phyloP scores from a whole-genome alignment of 768 basidiomycete genomes.

The Trametes cubensis region DNA sequence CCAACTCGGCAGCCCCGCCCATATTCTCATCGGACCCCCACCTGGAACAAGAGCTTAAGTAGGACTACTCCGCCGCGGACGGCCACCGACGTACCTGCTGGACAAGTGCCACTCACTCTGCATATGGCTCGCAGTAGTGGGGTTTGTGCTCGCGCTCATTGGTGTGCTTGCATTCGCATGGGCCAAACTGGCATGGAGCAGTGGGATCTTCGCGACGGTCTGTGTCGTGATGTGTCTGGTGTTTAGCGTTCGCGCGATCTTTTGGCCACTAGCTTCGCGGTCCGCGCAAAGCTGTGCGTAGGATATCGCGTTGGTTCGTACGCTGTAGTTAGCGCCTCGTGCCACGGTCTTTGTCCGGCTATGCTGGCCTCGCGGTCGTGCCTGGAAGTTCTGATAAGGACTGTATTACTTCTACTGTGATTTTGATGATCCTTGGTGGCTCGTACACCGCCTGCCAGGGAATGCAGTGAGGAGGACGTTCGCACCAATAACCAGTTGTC shows the following conservation, averaged over 20 bases:
- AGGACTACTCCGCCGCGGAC: conserved; percentile 44
- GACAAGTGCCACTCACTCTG: conserved; percentile 54
- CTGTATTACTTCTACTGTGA: too few relatives aligned
- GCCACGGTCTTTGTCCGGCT: too few relatives aligned
- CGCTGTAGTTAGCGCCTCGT: neutral
- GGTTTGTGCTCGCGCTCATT: conserved; percentile 52
- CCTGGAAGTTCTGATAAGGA: too few relatives aligned
- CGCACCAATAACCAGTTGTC: too few relatives aligned
- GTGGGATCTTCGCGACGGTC: conserved; percentile 45
- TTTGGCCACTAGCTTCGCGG: conserved; percentile 16
- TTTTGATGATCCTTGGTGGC: too few relatives aligned
- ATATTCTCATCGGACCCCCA: conserved; percentile 51
- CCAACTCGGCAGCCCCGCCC: neutral
- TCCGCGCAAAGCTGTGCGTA: neutral
- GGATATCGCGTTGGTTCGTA: neutral
- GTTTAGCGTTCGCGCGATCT: conserved; percentile 19
- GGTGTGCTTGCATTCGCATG: conserved; percentile 58
- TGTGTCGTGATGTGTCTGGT: conserved; percentile 43
- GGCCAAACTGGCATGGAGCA: conserved; percentile 48
- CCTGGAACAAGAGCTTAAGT: conserved; percentile 54
- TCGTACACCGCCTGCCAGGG: too few relatives aligned
- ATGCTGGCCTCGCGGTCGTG: too few relatives aligned
- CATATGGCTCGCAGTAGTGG: conserved; percentile 47
- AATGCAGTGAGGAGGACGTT: too few relatives aligned
- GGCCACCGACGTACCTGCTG: conserved; percentile 49